Conservation (phyloP, 352 stramenopile species). For the Thalassiosira mediterranea region DNA sequence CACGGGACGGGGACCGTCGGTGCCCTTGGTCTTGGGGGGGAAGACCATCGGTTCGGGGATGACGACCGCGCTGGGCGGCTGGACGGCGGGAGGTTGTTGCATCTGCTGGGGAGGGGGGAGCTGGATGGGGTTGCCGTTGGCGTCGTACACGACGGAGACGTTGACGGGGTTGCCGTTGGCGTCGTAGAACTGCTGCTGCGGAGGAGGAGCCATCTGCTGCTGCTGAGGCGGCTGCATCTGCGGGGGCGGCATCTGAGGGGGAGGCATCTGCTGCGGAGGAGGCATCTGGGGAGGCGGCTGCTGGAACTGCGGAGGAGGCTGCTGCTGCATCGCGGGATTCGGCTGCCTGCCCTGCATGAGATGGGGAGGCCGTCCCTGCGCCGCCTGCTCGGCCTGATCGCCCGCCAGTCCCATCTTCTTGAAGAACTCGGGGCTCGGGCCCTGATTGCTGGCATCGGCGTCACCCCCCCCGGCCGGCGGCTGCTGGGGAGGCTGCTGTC, state of each 20-base stretch:
- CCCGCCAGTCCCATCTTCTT: constrained; percentile 14
- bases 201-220: constrained; percentile 2
- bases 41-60: constrained; percentile 30
- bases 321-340: constrained; percentile 6
- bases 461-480: no score
- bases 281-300: constrained; percentile 3
- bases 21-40: constrained; percentile 26
- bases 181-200: constrained; percentile 45
- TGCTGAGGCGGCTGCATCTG: not conserved
- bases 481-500: not conserved
- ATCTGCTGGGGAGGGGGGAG: constrained; percentile 4
- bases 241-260: constrained; percentile 1
- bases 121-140: constrained; percentile 43
- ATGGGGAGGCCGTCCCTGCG: constrained; percentile 2
- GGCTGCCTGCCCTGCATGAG: not conserved
- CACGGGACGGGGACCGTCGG: constrained; percentile 28
- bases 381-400: not conserved
- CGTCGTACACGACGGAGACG: constrained; percentile 52
- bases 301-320: constrained; percentile 1
- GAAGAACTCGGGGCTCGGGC: constrained; percentile 15
- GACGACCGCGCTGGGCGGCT: not conserved
- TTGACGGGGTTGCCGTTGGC: constrained; percentile 43
- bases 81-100: constrained; percentile 6
- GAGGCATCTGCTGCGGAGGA: not conserved
- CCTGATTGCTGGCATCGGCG: not conserved